phyloP scores from a whole-genome alignment of 2,329 filamentous ascomycete species.

The Aspergillus sp. region DNA sequence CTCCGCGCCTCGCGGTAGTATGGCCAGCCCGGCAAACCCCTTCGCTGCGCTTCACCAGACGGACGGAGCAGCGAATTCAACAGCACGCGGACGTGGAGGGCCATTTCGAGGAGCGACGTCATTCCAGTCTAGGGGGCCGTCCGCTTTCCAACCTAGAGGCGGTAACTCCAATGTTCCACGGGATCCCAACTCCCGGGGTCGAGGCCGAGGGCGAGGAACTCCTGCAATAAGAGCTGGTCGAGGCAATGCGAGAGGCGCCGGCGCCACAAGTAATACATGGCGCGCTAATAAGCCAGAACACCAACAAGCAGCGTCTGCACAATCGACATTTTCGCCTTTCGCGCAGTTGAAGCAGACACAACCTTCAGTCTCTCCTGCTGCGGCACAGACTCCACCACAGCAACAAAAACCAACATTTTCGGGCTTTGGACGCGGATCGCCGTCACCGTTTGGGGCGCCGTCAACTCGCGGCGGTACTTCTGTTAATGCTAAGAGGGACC shows the following conservation, averaged over 20 bases:
- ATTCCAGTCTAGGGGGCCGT: conserved; percentile 13
- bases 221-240: conserved; percentile 15
- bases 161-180: conserved; percentile 15
- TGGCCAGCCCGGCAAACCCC: conserved; percentile 32
- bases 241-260: conserved; percentile 22
- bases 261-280: conserved; percentile 17
- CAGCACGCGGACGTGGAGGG: conserved; percentile 28
- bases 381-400: conserved; percentile 13
- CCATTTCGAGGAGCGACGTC: conserved; percentile 14
- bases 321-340: conserved; percentile 25
- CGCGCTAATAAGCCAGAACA: conserved; percentile 16
- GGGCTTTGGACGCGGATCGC: conserved; percentile 17
- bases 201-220: conserved; percentile 22
- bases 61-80: conserved; percentile 23
- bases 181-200: conserved; percentile 21
- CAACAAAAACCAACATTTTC: conserved; percentile 24
- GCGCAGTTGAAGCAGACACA: conserved; percentile 24
- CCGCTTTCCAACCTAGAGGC: conserved; percentile 18
- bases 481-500: conserved; percentile 19
- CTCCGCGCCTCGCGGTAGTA: conserved; percentile 28
- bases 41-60: conserved; percentile 28
- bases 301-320: conserved; percentile 6
- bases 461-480: conserved; percentile 15
- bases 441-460: conserved; percentile 15
- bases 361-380: conserved; percentile 15